Evolutionary conservation across 2,329 filamentous ascomycete genomes (phyloP), one percentile per base, ranked within the genome.

Genomic region (Colletotrichum phormii): DNA sequence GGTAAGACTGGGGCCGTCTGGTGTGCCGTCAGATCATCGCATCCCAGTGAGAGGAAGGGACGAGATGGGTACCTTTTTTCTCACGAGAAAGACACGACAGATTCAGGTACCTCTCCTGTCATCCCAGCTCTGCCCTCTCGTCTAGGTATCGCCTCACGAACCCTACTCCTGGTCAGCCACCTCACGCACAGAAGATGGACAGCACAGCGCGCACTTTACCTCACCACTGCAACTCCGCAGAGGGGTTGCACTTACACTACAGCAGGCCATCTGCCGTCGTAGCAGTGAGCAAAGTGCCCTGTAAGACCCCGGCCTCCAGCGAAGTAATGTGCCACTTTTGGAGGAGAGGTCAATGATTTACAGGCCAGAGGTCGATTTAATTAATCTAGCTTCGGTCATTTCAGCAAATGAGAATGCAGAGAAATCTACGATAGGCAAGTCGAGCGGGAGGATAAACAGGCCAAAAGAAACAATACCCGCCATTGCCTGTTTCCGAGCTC

Each of bases 1-100:
- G 67, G 67, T 57, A 66, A 64, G 42, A 64, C 54, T 72, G 62
- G 67, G 61, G 67, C 37, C 67, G 67, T 73, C 71, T 73, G 67
- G 55, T 73, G 62, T 66, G n/a, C 71, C 67, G 67, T 73, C 70
- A 61, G 66, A 72, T 72, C 70, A 65, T 71, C 57, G 61, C 54
- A 65, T 53, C 67, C 54, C 58, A 58, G 55, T 54, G 46, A 18
- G 18, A 8, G 15, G 62, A 55, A 63, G 26, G 18, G 24, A 68
- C 58, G 13, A 35, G 18, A 46, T 35, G 31, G 58, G 13, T 66
- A 73, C 71, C 37, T 71, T 33, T 29, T 15, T 13, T 18, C 15
- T 11, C 9, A 1, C 22, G 18, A 3, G n/a, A 3, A 0, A n/a
- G 24, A 31, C 8, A 26, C 26, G 12, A n/a, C 2, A 3, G 2